phyloP scores from a whole-genome alignment of 768 basidiomycete genomes.

The Naganishia vishniacii region DNA sequence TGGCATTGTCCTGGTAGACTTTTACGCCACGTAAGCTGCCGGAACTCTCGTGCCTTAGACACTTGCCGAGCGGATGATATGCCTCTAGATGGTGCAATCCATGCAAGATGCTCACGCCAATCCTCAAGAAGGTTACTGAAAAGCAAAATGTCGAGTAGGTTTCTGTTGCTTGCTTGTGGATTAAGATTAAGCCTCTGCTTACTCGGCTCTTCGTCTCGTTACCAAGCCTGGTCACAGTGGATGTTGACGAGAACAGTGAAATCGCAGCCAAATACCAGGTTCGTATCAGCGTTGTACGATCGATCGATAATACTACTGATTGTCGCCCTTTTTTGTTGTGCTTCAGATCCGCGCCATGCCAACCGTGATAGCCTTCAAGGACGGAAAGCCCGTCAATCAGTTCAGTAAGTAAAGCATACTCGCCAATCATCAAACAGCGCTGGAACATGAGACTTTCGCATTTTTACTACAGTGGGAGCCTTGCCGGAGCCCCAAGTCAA shows the following conservation, averaged over 20 bases:
- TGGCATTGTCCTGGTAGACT: conserved; percentile 24
- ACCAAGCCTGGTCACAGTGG: conserved; percentile 59
- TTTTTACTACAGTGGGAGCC: conserved; percentile 17
- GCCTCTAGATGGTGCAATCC: conserved; percentile 69
- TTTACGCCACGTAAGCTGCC: conserved; percentile 26
- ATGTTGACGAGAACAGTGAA: conserved; percentile 53
- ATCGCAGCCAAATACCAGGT: conserved; percentile 59
- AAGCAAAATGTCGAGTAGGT: conserved; percentile 48
- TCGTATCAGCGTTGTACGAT: too few species aligned
- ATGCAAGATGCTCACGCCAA: conserved; percentile 66
- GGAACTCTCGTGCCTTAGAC: not conserved
- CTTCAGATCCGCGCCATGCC: conserved; percentile 67
- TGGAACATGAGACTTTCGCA: too few species aligned
- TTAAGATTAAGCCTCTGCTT: not conserved
- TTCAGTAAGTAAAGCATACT: conserved; percentile 49
- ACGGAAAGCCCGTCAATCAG: conserved; percentile 57
- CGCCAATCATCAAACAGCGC: not conserved
- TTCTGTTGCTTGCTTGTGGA: not conserved
- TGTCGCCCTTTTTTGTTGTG: not conserved
- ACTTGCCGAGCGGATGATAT: too few species aligned
- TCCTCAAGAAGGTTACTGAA: conserved; percentile 59
- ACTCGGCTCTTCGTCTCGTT: not conserved
- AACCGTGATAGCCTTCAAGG: conserved; percentile 70
- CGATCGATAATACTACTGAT: too few species aligned
- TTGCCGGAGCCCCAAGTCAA: conserved; percentile 24